Conservation (phyloP, 305 asterid genomes). For the Fraxinus ornus region DNA sequence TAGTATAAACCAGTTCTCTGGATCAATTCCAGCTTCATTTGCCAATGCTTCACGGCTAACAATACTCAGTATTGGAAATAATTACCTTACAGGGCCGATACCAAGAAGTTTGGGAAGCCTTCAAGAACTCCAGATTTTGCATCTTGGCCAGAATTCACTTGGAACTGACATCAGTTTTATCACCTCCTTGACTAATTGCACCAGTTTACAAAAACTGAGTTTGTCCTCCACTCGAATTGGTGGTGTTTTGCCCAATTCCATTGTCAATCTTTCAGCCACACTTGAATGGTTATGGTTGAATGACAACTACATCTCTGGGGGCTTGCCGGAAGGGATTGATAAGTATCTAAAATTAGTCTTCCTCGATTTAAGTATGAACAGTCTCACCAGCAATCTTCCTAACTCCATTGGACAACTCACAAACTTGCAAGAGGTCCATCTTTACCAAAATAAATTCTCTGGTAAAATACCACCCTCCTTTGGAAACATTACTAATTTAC, state of each 20-base stretch:
- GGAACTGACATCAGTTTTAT: slow-evolving; percentile 21
- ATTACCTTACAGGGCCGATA: slow-evolving; percentile 24
- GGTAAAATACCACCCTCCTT: slow-evolving; percentile 24
- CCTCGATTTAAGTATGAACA: slow-evolving; percentile 20
- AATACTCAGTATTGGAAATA: slow-evolving; percentile 19
- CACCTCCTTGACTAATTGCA: slow-evolving; percentile 27
- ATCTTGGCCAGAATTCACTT: slow-evolving; percentile 24
- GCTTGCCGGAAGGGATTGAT: slow-evolving; percentile 18
- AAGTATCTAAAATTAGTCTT: slow-evolving; percentile 18
- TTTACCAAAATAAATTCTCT: slow-evolving; percentile 21
- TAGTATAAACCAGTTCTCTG: slow-evolving; percentile 19
- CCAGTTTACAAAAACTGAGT: slow-evolving; percentile 17
- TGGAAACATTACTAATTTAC: slow-evolving; percentile 25
- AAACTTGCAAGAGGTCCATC: slow-evolving; percentile 19
- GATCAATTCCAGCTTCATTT: slow-evolving; percentile 19
- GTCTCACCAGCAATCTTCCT: slow-evolving; percentile 19
- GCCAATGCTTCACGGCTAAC: slow-evolving; percentile 28
- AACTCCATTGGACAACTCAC: slow-evolving; percentile 25
- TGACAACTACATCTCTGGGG: slow-evolving; percentile 27
- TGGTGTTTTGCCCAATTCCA: slow-evolving; percentile 24
- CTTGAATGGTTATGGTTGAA: slow-evolving; percentile 24
- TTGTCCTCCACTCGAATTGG: slow-evolving; percentile 19
- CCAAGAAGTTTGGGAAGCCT: slow-evolving; percentile 28
- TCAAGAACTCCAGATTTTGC: slow-evolving; percentile 18
- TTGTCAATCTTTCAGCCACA: slow-evolving; percentile 28